phyloP scores from a whole-genome alignment of 2,329 filamentous ascomycete genomes.

The Rhynchosporium secalis region DNA sequence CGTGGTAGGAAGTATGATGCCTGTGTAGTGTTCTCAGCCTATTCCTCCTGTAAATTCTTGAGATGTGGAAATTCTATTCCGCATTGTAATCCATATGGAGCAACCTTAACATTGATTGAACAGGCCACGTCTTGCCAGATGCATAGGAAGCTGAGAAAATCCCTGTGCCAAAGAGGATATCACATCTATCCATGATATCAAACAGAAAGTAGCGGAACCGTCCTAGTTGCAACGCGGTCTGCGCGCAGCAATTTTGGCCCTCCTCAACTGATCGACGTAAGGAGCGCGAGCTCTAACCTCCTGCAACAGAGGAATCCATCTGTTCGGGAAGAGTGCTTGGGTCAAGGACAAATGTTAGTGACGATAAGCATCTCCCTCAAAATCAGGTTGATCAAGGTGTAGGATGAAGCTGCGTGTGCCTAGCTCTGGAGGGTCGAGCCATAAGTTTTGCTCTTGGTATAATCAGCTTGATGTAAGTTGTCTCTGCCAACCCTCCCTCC shows the following conservation, averaged over 20 bases:
- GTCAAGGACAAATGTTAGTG: not conserved
- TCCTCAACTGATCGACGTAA: not conserved
- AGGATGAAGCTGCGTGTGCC: not conserved
- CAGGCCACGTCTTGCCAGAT: slow-evolving; percentile 7
- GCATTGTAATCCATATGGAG: not conserved
- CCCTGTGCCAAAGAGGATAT: not conserved
- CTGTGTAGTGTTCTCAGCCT: slow-evolving; percentile 23
- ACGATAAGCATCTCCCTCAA: not conserved
- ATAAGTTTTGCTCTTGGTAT: not conserved
- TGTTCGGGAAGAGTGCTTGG: slow-evolving; percentile 6
- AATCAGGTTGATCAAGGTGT: not conserved
- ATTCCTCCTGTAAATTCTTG: not conserved
- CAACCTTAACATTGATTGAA: not conserved
- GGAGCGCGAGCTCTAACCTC: not conserved
- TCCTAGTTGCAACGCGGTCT: not conserved
- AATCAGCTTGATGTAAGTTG: not conserved
- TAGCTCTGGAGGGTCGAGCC: not conserved
- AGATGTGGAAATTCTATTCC: too few species aligned
- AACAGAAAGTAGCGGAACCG: not conserved
- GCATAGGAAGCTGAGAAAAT: not conserved
- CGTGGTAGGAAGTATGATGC: slow-evolving; percentile 54
- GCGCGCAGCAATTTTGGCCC: not conserved
- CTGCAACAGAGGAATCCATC: not conserved
- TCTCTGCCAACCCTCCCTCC: not conserved
- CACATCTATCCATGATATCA: not conserved